Base-by-base conservation (phyloP, 371 early-diverging fungal species). In the Actinomortierella wolfii region DNA sequence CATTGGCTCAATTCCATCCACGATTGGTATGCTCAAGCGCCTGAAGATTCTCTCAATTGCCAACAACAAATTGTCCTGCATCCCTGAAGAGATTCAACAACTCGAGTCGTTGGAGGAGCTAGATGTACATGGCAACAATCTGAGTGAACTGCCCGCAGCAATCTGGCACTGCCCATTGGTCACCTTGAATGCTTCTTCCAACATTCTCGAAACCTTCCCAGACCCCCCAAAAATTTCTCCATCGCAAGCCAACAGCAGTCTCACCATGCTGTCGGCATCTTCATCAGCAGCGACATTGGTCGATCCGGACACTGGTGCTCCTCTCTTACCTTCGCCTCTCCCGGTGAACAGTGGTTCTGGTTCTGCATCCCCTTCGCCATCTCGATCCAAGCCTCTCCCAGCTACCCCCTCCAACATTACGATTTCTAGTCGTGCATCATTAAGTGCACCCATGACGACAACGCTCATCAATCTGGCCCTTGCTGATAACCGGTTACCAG, bases 111-210 rank as follows among this genome's bases (percentile, higher is more conserved):
- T 93, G 53, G 42, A 57, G 6, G 58, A 66, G 6, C 67, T 93
- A 34, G 89, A 90, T 50, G 61, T 90, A 20, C 89, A 92, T 54
- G 76, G 77, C 62, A 93, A 97, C 75, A 83, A 88, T 55, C 64
- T 97, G 34, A 82, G 83, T 47, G 68, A 82, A 42, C 70, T 97
- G 0, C 94, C 95, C 2, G 79, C 84, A 9, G 92, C 92, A 42
- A 92, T 97, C n/a, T 96, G 96, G 96, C 67, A 83, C 45, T 90
- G 92, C 74, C 73, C 85, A 15, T 81, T 97, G n/a, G 74, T 78
- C 44, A 52, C 73, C 13, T 67, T 93, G 20, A 95, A 93, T 49
- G 81, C 86, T 24, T 93, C 90, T 2, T 91, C 91, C 21, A 97
- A 97, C 58, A 56, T 90, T 18, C 74, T 97, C 13, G 86, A 85